A percentile compares a stretch with the other conserved stretches of the same genome.
Conservation (phyloP, 192 early-diverging fungal genomes). For the Phlyctochytrium arcticum region DNA sequence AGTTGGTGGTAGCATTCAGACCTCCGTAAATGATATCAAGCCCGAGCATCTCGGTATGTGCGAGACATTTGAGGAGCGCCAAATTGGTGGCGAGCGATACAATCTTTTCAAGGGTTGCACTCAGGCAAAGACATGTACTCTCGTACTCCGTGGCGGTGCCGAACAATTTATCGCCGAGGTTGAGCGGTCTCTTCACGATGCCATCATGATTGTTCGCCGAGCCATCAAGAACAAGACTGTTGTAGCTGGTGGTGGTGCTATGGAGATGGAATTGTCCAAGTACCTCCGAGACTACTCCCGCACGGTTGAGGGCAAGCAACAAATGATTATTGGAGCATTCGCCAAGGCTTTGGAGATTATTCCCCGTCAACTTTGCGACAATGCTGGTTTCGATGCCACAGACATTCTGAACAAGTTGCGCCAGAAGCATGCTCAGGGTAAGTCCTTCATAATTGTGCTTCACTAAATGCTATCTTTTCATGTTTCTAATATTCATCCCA, state of each 20-base stretch:
- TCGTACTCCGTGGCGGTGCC: slow-evolving; percentile 93
- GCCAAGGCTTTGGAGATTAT: slow-evolving; percentile 96
- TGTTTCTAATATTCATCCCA: background rate
- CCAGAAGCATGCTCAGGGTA: slow-evolving; percentile 80
- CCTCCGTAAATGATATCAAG: slow-evolving; percentile 82
- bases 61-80: slow-evolving; percentile 89
- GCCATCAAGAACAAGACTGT: slow-evolving; percentile 94
- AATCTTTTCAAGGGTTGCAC: slow-evolving; percentile 96
- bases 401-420: slow-evolving; percentile 96
- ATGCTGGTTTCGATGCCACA: slow-evolving; percentile 98
- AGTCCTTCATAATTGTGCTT: background rate
- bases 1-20: slow-evolving; percentile 89
- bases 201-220: slow-evolving; percentile 98
- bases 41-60: slow-evolving; percentile 83
- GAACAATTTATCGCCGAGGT: slow-evolving; percentile 99
- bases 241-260: slow-evolving; percentile 97
- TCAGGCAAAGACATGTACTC: slow-evolving; percentile 90
- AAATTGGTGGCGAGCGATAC: slow-evolving; percentile 95
- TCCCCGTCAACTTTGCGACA: slow-evolving; percentile 97
- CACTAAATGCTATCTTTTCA: background rate
- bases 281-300: slow-evolving; percentile 89
- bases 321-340: slow-evolving; percentile 91
- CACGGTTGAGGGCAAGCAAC: slow-evolving; percentile 97
- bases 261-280: slow-evolving; percentile 97
- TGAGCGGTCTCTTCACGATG: slow-evolving; percentile 94